Evolutionary conservation across 1,284 basidiomycete species (phyloP), one percentile per base, ranked within the genome.

Genomic region (Meripilus lineatus): DNA sequence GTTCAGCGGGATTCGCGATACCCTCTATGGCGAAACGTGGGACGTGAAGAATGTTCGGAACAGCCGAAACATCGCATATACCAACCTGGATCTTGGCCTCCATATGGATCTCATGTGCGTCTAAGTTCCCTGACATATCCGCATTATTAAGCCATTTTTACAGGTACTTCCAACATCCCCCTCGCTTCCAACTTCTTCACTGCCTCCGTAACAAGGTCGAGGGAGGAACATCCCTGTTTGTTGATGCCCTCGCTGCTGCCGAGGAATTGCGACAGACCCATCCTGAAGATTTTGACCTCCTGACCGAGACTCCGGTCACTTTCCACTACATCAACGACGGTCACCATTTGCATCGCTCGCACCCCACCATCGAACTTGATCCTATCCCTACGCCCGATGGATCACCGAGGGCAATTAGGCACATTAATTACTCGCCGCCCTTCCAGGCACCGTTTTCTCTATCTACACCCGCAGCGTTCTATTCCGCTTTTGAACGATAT

Each of bases 321-420:
- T 99, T 94, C 67, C 85, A 94, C 56, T 99, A 98, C 65, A 77
- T 91, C 58, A 95, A 94, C 57, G 91, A 91, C 56, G 84, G 83
- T 1, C 89, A 95, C 54, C 89, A 92, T 59, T 75, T 93, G n/a
- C 79, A 86, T 50, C 68, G 72, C 52, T 65, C 74, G n/a, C 93
- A 93, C 59, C 81, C 84, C 1, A 90, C 90, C 2, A 84, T 98
- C 58, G 77, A 92, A 54, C 71, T 91, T 17, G 68, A 66, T 1
- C 48, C 17, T 42, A 22, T 32, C 35, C 43, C 43, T 30, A 46
- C 49, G 35, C 44, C 30, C 15, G 47, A 32, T 52, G 56, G 42
- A 43, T 37, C 50, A 11, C 48, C 44, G 13, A 35, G 23, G 15
- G 41, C 58, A 2, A 72, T 90, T 50, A 66, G 67, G 33, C 78